Percentiles rank a stretch among this genome's conserved stretches.
Conservation (phyloP, 176 grass and related monocot genomes). For the Pontederia paniculata region DNA sequence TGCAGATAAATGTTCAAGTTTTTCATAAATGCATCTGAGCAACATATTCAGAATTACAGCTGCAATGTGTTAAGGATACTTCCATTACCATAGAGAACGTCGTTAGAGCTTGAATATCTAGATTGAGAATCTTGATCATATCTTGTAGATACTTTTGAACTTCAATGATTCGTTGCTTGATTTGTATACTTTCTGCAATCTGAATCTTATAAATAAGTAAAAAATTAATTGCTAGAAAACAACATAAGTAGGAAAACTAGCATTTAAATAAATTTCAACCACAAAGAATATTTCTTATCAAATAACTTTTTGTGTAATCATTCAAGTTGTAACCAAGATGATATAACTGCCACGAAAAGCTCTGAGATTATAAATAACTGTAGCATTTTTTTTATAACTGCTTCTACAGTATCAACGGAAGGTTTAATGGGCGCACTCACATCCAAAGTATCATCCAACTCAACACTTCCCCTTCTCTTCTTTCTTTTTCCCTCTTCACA, state of each 20-base stretch:
- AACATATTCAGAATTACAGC: too few relatives aligned
- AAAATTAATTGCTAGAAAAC: constrained; percentile 1
- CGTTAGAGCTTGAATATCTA: constrained; percentile 30
- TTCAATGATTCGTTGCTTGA: constrained; percentile 39
- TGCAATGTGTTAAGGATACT: too few relatives aligned
- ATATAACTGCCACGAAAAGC: too few relatives aligned
- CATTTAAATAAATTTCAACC: neutral
- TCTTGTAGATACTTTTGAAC: constrained; percentile 53
- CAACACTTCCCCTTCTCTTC: too few relatives aligned
- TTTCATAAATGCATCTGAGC: too few relatives aligned
- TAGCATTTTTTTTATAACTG: too few relatives aligned
- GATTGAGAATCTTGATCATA: constrained; percentile 54
- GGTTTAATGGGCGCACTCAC: too few relatives aligned
- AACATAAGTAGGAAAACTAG: neutral
- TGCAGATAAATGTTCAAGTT: too few relatives aligned
- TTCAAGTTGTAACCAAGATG: neutral
- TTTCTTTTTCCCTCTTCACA: too few relatives aligned
- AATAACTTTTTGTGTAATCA: neutral
- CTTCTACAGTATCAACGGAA: too few relatives aligned
- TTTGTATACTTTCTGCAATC: constrained; percentile 49
- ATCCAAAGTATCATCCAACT: too few relatives aligned
- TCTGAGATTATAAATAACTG: too few relatives aligned
- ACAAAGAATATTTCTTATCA: neutral
- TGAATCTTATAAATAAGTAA: constrained; percentile 22
- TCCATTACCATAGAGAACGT: constrained; percentile 36